These are phyloP conservation scores for Diutina ranongensis DNA, from an alignment of 1,139 yeast genomes.

Conservation along the genomic window DNA sequence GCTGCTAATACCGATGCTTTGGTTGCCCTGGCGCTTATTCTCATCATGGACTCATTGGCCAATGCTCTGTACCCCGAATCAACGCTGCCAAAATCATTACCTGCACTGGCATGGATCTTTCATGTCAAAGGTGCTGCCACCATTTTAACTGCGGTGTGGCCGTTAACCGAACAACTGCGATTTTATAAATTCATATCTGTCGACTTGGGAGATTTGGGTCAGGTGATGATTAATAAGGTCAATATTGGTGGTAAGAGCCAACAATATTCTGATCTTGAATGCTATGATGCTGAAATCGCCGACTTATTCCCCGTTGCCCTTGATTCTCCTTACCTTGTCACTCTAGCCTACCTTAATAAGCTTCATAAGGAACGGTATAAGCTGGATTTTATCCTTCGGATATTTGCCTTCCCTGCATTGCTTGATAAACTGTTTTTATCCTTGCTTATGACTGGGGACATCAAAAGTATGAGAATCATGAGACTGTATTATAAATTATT, in stretches of 20 bases:
- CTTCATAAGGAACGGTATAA: constrained; percentile 72
- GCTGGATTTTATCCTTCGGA: constrained; percentile 74
- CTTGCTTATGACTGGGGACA: constrained; percentile 71
- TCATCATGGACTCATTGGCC: constrained; percentile 88
- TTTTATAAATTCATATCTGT: constrained; percentile 71
- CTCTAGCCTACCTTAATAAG: constrained; percentile 78
- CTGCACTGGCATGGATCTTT: constrained; percentile 94
- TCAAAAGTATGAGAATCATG: constrained; percentile 82
- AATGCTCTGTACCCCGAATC: constrained; percentile 74
- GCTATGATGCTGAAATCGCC: constrained; percentile 77
- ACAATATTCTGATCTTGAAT: constrained; percentile 48
- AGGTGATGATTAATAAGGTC: constrained; percentile 37
- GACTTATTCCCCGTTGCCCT: constrained; percentile 80
- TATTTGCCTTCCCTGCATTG: constrained; percentile 89
- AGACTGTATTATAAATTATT: constrained; percentile 75
- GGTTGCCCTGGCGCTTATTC: constrained; percentile 80
- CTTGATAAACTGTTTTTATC: constrained; percentile 70
- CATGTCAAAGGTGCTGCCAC: constrained; percentile 97
- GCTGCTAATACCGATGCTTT: constrained; percentile 83
- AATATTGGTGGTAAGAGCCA: constrained; percentile 7
- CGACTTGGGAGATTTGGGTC: constrained; percentile 74
- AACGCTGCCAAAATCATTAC: constrained; percentile 51
- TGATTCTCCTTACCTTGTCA: constrained; percentile 74
- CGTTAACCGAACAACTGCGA: constrained; percentile 66
- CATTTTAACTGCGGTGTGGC: constrained; percentile 89